These are phyloP conservation scores for Penicillium sp. DNA, from an alignment of 2,329 filamentous ascomycete genomes.

Conservation along the genomic window DNA sequence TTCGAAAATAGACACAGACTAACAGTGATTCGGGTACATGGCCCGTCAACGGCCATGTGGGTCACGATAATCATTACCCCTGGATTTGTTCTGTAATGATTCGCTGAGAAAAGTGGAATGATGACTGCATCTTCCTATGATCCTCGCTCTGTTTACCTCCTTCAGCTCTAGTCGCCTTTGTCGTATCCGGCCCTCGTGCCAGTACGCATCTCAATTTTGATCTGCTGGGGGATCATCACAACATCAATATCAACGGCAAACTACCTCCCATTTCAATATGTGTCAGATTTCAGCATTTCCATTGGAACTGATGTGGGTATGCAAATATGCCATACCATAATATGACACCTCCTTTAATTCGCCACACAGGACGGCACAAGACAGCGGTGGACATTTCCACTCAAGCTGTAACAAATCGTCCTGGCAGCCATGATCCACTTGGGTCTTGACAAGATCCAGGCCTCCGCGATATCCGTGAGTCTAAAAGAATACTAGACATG, in stretches of 20 bases:
- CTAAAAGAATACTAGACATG: constrained; percentile 18
- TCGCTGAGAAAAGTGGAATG: not conserved
- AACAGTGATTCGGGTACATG: constrained; percentile 5
- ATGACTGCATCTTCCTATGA: constrained; percentile 10
- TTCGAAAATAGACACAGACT: constrained; percentile 4
- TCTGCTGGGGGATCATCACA: not conserved
- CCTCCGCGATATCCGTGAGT: constrained; percentile 14
- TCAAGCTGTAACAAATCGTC: constrained; percentile 11
- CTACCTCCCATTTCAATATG: not conserved
- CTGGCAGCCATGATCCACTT: constrained; percentile 15
- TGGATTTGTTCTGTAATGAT: not conserved
- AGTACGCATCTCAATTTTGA: not conserved
- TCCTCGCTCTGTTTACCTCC: constrained; percentile 6
- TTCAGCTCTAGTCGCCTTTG: constrained; percentile 1
- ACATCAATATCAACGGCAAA: not conserved
- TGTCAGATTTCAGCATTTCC: not conserved
- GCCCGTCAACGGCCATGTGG: constrained; percentile 14
- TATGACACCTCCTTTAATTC: constrained; percentile 15
- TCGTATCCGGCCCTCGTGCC: constrained; percentile 6
- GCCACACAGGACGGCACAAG: constrained; percentile 12
- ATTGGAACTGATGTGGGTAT: constrained; percentile 5
- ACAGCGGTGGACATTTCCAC: constrained; percentile 7
- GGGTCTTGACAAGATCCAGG: constrained; percentile 11
- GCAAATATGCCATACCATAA: constrained; percentile 7
- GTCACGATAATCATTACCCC: constrained; percentile 13